Evolutionary conservation across 495 filamentous ascomycete species (phyloP).

Genomic region (Pseudevernia furfuracea): DNA sequence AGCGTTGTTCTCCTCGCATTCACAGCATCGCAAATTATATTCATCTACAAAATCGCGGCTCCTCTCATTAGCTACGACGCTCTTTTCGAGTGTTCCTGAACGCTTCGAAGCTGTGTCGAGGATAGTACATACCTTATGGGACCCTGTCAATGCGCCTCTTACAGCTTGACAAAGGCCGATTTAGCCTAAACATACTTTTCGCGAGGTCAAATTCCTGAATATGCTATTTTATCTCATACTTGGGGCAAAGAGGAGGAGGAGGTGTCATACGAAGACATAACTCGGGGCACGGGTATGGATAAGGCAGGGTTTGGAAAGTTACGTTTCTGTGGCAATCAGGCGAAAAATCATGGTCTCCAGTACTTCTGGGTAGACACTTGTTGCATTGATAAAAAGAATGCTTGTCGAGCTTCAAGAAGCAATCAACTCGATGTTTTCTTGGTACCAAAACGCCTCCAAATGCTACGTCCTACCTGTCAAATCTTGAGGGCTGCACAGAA

Average conservation of each 20-base stretch:
- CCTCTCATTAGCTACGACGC: too few relatives aligned
- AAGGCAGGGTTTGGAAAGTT: slow-evolving; percentile 31
- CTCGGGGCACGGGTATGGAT: slow-evolving; percentile 18
- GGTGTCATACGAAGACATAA: slow-evolving; percentile 28
- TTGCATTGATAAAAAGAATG: slow-evolving; percentile 35
- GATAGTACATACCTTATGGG: too few relatives aligned
- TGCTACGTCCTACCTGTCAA: slow-evolving; percentile 32
- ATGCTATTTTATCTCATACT: slow-evolving; percentile 27
- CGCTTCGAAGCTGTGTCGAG: too few relatives aligned
- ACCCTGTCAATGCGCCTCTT: too few relatives aligned
- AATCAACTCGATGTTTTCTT: slow-evolving; percentile 32
- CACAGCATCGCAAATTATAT: too few relatives aligned
- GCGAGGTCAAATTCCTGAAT: slow-evolving; percentile 20
- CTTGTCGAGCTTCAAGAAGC: slow-evolving; percentile 31
- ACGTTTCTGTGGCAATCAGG: slow-evolving; percentile 29
- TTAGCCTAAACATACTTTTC: too few relatives aligned
- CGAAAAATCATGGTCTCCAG: slow-evolving; percentile 21
- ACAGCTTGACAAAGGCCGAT: too few relatives aligned
- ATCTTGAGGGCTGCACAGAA: slow-evolving; percentile 14
- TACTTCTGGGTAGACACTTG: slow-evolving; percentile 38
- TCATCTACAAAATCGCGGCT: too few relatives aligned
- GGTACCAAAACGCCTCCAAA: slow-evolving; percentile 26
- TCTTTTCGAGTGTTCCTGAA: too few relatives aligned
- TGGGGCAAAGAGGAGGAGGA: slow-evolving; percentile 22
- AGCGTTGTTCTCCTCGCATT: too few relatives aligned